Base-by-base conservation (phyloP, 2,329 filamentous ascomycete genomes). In the Purpureocillium lavendulum region DNA sequence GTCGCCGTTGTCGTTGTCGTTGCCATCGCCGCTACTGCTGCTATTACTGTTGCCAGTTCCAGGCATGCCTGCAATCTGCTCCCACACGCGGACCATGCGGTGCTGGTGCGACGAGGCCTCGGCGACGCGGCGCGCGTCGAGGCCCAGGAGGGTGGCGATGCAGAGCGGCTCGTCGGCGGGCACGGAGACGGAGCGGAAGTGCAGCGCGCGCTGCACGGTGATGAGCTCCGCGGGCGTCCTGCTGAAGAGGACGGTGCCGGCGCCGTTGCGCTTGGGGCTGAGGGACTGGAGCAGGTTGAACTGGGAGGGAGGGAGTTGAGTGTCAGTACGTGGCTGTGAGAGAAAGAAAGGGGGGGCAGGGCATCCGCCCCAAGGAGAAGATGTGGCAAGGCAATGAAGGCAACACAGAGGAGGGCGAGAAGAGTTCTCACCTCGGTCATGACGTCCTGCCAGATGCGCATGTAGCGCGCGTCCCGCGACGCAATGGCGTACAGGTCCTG, bases 141-240 rank as follows among this genome's bases (percentile, higher is more conserved):
- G 46, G 1, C 35, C 36, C 48, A 58, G 45, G 10, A 58, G 38
- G 11, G 54, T 56, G 1, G 46, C 53, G 14, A 59, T 56, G 31
- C 57, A 59, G 1, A 59, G 44, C 0, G 56, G 41, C 40, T 58
- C 54, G 31, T 58, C 55, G 2, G 47, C 45, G n/a, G 48, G 29
- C 2, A 59, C 53, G 18, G 51, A 54, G 1, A 59, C 55, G 8
- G 46, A 46, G n/a, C 54, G 48, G 36, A 49, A 55, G 28, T 53
- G 41, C 15, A 59, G 41, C 9, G 49, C 45, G 21, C 49, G 46
- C 33, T 58, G 50, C 8, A 58, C 46, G 1, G 35, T 40, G 14
- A 43, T 21, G 4, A 49, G 39, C 7, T 37, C 41, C 7, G 40
- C 42, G 11, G 36, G 35, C 5, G 6, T 26, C 21, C 10, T 26